Conservation (phyloP, 1,139 yeast species). For the Magnusiomyces paraingens region DNA sequence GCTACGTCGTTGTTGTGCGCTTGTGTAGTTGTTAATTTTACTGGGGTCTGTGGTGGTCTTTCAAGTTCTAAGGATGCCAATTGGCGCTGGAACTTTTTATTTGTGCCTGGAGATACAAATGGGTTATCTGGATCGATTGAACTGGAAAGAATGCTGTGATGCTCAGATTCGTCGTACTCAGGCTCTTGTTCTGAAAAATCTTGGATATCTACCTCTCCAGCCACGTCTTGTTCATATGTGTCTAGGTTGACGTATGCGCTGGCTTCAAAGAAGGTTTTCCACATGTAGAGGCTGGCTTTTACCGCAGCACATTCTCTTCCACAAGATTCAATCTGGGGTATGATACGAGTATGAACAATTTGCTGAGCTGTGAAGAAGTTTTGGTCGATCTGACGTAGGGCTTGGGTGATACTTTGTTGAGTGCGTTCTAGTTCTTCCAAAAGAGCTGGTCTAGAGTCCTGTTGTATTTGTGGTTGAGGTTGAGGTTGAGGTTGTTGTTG, state of each 20-base stretch:
- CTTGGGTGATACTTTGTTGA: conserved; percentile 76
- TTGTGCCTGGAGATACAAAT: not conserved
- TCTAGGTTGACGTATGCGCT: conserved; percentile 63
- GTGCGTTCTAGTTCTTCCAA: conserved; percentile 56
- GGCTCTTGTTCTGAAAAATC: conserved; percentile 1
- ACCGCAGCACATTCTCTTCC: conserved; percentile 49
- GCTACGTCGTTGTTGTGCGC: not conserved
- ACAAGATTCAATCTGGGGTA: conserved; percentile 57
- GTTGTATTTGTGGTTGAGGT: not conserved
- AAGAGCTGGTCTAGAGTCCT: not conserved
- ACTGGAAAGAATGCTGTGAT: not conserved
- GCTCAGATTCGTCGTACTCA: conserved; percentile 3
- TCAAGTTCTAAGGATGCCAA: not conserved
- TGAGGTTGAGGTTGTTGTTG: not conserved
- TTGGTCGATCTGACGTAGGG: conserved; percentile 72
- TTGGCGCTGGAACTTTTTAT: not conserved
- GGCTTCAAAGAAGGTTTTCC: conserved; percentile 71
- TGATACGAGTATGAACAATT: conserved; percentile 51
- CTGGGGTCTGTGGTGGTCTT: not conserved
- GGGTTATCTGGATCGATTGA: conserved; percentile 3
- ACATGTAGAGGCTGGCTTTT: conserved; percentile 57
- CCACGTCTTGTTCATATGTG: conserved; percentile 47
- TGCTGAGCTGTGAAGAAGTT: conserved; percentile 60
- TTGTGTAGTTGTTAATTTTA: not conserved
- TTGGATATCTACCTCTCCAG: conserved; percentile 15